Evolutionary conservation across 2,329 filamentous ascomycete genomes (phyloP).

Genomic region (Clarireedia monteithiana): DNA sequence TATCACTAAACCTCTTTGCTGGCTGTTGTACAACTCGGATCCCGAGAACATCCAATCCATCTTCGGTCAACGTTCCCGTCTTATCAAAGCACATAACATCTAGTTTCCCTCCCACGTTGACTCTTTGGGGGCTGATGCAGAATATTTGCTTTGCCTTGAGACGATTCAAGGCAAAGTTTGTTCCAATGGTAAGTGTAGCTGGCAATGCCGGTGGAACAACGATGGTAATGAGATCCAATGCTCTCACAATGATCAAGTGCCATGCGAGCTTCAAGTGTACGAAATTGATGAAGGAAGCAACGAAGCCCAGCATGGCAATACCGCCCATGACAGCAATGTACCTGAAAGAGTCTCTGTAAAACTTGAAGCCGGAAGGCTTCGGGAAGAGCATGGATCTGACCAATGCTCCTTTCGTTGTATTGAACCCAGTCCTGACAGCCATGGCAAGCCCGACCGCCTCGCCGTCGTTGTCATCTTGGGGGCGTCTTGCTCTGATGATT

Average conservation of each 20-base stretch:
- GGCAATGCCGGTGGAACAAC: conserved; percentile 92
- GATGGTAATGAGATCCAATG: conserved; percentile 92
- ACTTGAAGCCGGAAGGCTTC: conserved; percentile 96
- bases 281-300: conserved; percentile 90
- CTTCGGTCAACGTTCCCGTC: conserved; percentile 95
- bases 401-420: conserved; percentile 91
- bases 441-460: conserved; percentile 89
- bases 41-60: conserved; percentile 88
- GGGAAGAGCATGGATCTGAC: conserved; percentile 98
- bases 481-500: conserved; percentile 81
- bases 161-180: conserved; percentile 83
- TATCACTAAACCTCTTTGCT: conserved; percentile 60
- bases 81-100: conserved; percentile 98
- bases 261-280: conserved; percentile 73
- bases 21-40: conserved; percentile 67
- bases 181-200: conserved; percentile 91
- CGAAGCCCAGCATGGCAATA: conserved; percentile 79
- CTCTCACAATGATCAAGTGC: conserved; percentile 86
- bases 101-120: conserved; percentile 93
- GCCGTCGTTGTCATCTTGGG: conserved; percentile 76
- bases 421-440: conserved; percentile 90
- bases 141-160: conserved; percentile 89
- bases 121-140: conserved; percentile 93
- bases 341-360: conserved; percentile 93
- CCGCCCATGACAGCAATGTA: conserved; percentile 96